Evolutionary conservation across 345 rosid genomes (phyloP).

Genomic region (Eucalyptus curtisii): DNA sequence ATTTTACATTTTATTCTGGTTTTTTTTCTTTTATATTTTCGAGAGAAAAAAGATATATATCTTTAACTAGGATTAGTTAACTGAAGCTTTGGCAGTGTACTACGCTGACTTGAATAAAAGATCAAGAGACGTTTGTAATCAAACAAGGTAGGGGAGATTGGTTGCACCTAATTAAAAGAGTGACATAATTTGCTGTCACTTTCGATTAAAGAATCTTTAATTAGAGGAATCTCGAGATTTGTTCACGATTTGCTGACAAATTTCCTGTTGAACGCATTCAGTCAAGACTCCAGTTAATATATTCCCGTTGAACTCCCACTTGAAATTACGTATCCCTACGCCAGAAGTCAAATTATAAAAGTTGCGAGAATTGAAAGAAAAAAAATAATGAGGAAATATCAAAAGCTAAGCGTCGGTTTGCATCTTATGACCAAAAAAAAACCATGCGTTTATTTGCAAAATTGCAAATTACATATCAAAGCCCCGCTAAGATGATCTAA

Average conservation of each 20-base stretch:
- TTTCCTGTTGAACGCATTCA: neutral
- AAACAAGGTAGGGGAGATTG: neutral
- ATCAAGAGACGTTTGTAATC: neutral
- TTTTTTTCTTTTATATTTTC: neutral
- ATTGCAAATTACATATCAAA: neutral
- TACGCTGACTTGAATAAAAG: neutral
- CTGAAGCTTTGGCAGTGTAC: neutral
- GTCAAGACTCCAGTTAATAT: neutral
- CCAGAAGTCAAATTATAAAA: neutral
- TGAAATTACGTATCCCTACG: neutral
- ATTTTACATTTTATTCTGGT: neutral
- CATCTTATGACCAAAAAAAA: neutral
- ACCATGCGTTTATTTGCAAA: neutral
- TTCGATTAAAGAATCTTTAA: conserved; percentile 2
- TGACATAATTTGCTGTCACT: conserved; percentile 7
- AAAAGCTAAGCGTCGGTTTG: neutral
- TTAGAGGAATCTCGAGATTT: conserved; percentile 21
- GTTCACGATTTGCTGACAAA: conserved; percentile 21
- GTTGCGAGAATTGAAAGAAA: neutral
- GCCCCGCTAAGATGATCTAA: neutral
- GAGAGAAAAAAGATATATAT: neutral
- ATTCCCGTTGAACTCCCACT: neutral
- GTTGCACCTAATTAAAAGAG: neutral
- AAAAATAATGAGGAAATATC: neutral
- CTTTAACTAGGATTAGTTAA: neutral